Evolutionary conservation across 164 flowering plant genomes (phyloP).

Genomic region (Umbilicus rupestris): DNA sequence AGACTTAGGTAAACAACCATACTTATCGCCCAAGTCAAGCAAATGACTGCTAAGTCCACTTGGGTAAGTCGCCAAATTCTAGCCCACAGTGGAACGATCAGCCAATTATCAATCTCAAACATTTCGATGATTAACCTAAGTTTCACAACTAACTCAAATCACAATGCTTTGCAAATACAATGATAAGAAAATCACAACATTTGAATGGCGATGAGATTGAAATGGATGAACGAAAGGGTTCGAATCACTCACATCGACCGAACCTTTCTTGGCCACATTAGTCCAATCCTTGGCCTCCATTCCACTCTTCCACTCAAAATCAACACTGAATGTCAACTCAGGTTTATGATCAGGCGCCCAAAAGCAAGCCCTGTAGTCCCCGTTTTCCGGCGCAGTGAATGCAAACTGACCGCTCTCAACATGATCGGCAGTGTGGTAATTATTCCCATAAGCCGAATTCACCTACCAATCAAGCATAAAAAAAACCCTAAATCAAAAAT

Average conservation of each 20-base stretch:
- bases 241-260: slow-evolving; percentile 39
- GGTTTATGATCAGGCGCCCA: slow-evolving; percentile 40
- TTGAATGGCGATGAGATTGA: background rate
- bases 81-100: no score
- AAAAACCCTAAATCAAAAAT: background rate
- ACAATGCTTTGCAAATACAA: no score
- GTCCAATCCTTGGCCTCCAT: slow-evolving; percentile 65
- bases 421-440: slow-evolving; percentile 33
- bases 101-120: no score
- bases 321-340: slow-evolving; percentile 25
- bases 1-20: no score
- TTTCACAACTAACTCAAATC: no score
- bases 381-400: slow-evolving; percentile 40
- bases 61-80: no score
- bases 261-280: slow-evolving; percentile 54
- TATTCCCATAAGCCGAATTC: slow-evolving; percentile 40
- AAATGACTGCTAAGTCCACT: no score
- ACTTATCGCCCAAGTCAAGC: no score
- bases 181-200: no score
- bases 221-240: background rate
- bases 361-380: slow-evolving; percentile 59
- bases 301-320: slow-evolving; percentile 72
- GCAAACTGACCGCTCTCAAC: slow-evolving; percentile 55
- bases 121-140: no score
- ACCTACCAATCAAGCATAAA: slow-evolving; percentile 28